Conservation (phyloP, 768 basidiomycete species). For the Kwoniella sp. region DNA sequence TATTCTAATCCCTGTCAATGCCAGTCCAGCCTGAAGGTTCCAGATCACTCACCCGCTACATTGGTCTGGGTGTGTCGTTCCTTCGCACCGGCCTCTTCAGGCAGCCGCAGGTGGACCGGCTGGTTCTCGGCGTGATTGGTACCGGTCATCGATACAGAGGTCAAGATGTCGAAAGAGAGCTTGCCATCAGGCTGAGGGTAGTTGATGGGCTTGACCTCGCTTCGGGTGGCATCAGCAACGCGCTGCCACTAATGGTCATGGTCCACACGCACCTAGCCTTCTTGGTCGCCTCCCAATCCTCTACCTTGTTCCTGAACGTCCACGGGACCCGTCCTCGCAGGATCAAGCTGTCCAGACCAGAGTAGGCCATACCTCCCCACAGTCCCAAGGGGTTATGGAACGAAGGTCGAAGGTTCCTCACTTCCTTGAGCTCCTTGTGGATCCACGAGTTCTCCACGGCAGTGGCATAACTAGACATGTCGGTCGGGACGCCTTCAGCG, state of each 20-base stretch:
- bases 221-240: constrained; percentile 15
- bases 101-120: constrained; percentile 78
- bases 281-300: constrained; percentile 67
- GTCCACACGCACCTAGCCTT: constrained; percentile 55
- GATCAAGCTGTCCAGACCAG: constrained; percentile 79
- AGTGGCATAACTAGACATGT: constrained; percentile 70
- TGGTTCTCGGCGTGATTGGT: constrained; percentile 98
- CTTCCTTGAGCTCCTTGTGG: constrained; percentile 76
- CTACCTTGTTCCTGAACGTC: constrained; percentile 71
- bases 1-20: too few relatives aligned
- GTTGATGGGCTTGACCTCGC: constrained; percentile 65
- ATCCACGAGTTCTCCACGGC: constrained; percentile 76
- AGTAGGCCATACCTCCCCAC: constrained; percentile 82
- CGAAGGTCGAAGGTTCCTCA: constrained; percentile 83
- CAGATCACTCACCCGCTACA: constrained; percentile 40
- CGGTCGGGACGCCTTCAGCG: constrained; percentile 51
- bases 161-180: constrained; percentile 87
- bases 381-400: constrained; percentile 73
- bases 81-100: constrained; percentile 54
- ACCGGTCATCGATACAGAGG: constrained; percentile 79
- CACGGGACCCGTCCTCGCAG: constrained; percentile 82
- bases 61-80: constrained; percentile 70
- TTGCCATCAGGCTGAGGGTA: constrained; percentile 86
- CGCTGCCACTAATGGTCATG: not conserved
- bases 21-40: not conserved